Evolutionary conservation across 208 protist species (phyloP).

Genomic region (Trypanosoma boissoni): DNA sequence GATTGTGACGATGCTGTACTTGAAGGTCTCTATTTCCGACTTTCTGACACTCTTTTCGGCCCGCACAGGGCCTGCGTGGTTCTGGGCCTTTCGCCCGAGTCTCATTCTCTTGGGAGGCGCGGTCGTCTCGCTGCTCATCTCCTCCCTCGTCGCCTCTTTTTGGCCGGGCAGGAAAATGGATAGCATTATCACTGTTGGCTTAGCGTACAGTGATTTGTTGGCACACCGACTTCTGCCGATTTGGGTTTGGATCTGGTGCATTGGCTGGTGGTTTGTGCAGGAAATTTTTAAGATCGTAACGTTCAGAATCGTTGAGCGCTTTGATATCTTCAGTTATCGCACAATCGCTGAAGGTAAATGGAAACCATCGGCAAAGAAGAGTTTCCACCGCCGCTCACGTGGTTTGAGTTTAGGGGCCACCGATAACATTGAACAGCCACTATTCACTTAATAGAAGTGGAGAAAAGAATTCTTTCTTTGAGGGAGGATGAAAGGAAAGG

Average conservation of each 20-base stretch:
- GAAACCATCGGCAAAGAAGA: constrained; percentile 17
- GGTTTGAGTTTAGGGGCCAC: constrained; percentile 29
- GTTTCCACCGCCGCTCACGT: constrained; percentile 10
- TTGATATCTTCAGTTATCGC: constrained; percentile 34
- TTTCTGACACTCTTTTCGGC: constrained; percentile 51
- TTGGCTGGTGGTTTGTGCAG: constrained; percentile 55
- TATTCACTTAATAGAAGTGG: constrained; percentile 8
- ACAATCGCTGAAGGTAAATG: constrained; percentile 24
- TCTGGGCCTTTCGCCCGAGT: constrained; percentile 24
- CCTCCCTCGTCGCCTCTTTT: constrained; percentile 26
- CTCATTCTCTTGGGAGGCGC: constrained; percentile 22
- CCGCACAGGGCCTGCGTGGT: constrained; percentile 28
- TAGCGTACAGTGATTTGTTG: constrained; percentile 16
- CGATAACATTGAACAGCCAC: constrained; percentile 21
- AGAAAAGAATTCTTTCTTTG: background rate
- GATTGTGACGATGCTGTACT: constrained; percentile 49
- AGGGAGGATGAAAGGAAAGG: background rate
- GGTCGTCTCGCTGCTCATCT: constrained; percentile 23
- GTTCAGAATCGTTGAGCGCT: constrained; percentile 21
- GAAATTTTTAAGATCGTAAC: constrained; percentile 33
- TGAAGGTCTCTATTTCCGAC: constrained; percentile 58
- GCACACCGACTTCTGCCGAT: constrained; percentile 32
- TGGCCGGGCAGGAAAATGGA: constrained; percentile 31
- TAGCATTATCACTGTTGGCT: constrained; percentile 25
- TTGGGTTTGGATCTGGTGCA: constrained; percentile 47